Evolutionary conservation across 2,329 filamentous ascomycete species (phyloP).

Genomic region (Botrytis tulipae): DNA sequence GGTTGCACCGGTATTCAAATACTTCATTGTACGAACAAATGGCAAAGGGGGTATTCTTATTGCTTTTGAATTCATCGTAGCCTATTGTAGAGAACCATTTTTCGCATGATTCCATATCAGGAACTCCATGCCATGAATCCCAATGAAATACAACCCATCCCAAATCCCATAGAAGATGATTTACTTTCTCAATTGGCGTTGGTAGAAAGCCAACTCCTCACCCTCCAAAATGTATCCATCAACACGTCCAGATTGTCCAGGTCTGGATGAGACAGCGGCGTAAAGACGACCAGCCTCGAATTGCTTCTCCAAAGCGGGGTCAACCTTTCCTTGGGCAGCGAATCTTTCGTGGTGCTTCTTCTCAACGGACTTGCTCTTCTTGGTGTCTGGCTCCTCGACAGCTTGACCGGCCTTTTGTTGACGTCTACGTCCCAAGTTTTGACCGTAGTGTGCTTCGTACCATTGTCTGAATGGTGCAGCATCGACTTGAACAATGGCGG

Average conservation of each 20-base stretch:
- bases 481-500: slow-evolving; percentile 97
- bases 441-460: slow-evolving; percentile 99
- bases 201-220: slow-evolving; percentile 99
- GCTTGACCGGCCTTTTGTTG: slow-evolving; percentile 67
- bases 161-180: slow-evolving; percentile 38
- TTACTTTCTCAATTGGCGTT: slow-evolving; percentile 99
- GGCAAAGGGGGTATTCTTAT: slow-evolving; percentile 29
- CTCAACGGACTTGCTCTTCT: slow-evolving; percentile 92
- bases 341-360: slow-evolving; percentile 93
- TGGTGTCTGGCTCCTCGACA: slow-evolving; percentile 57
- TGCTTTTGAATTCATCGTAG: slow-evolving; percentile 35
- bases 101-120: slow-evolving; percentile 29
- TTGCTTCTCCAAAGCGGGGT: slow-evolving; percentile 89
- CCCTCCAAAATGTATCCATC: slow-evolving; percentile 99
- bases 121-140: slow-evolving; percentile 38
- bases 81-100: slow-evolving; percentile 29
- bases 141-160: slow-evolving; percentile 37
- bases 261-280: slow-evolving; percentile 88
- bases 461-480: slow-evolving; percentile 99
- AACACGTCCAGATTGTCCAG: slow-evolving; percentile 92
- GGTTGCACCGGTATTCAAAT: neutral
- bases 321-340: slow-evolving; percentile 86
- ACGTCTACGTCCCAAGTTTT: slow-evolving; percentile 82
- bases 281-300: slow-evolving; percentile 99
- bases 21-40: neutral